Base-by-base conservation (phyloP, 2,329 filamentous ascomycete species). In the Aspergillus aculeatinus region DNA sequence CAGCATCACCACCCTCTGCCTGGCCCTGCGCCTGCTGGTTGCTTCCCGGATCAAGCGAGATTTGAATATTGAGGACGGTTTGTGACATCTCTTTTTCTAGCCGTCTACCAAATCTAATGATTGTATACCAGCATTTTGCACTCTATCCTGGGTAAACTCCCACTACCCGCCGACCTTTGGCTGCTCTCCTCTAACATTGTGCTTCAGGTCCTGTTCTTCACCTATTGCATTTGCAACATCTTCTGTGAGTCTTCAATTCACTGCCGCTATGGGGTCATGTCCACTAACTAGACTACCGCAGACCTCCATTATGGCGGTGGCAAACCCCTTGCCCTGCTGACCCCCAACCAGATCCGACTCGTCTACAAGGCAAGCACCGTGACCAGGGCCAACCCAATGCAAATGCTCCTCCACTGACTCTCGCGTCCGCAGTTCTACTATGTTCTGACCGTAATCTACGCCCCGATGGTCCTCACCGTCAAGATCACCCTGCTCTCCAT, bases 401-500 rank as follows among this genome's bases (percentile, higher is more conserved):
- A 3, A 29, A 9, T 29, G 7, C 27, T 29, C 27, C 7, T 29
- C 27, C 27, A 3, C 27, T 29, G 9, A 29, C 27, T 3, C 27
- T 9, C 27, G 10, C 27, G 27, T 29, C 27, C 27, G 7, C 27
- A 55, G 55, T 33, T 60, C 7, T 62, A 58, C 31, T 65, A 65
- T n/a, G 54, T 61, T 11, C 39, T 60, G 12, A 65, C 63, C 2
- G 54, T 57, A 7, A 16, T 65, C 25, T 65, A 65, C 57, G 56
- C 62, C 16, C 63, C 62, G 4, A 62, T 63, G 23, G 56, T 52
- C 21, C 60, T 65, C 9, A 58, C 61, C 7, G 62, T 64, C 25
- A 65, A 65, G 48, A 51, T 55, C 12, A 63, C 62, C 31, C 56
- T 65, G 2, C 55, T 65, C 11, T 57, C 58, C 14, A 57, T 64